These are phyloP conservation scores for Colletotrichum falcatum DNA, from an alignment of 2,329 filamentous ascomycete species.

Conservation along the genomic window DNA sequence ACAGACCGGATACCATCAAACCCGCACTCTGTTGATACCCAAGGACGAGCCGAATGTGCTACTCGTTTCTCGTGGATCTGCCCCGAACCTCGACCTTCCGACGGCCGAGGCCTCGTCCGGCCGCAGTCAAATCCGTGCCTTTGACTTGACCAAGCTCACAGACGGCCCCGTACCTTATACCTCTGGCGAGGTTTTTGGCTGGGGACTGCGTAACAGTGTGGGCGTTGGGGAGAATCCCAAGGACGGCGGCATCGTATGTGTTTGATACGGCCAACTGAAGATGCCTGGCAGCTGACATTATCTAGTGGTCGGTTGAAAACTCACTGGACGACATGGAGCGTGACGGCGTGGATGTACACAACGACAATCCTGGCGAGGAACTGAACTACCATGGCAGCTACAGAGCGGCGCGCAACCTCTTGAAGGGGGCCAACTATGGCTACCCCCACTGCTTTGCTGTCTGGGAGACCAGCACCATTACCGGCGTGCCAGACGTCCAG, in stretches of 20 bases:
- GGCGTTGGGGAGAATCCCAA: slow-evolving; percentile 72
- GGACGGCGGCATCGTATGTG: slow-evolving; percentile 58
- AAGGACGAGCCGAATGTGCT: slow-evolving; percentile 65
- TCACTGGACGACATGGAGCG: slow-evolving; percentile 74
- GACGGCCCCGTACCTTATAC: slow-evolving; percentile 57
- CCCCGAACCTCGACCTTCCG: slow-evolving; percentile 69
- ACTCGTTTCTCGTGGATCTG: slow-evolving; percentile 74
- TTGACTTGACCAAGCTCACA: slow-evolving; percentile 53
- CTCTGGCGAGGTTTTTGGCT: slow-evolving; percentile 67
- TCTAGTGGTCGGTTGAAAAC: slow-evolving; percentile 73
- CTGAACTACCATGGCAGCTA: slow-evolving; percentile 78
- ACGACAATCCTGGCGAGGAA: slow-evolving; percentile 79
- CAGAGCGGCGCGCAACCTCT: slow-evolving; percentile 48
- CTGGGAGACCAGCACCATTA: slow-evolving; percentile 64
- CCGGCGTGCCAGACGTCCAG: slow-evolving; percentile 54
- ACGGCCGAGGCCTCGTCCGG: slow-evolving; percentile 66
- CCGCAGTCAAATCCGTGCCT: slow-evolving; percentile 74
- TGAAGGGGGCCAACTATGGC: slow-evolving; percentile 47
- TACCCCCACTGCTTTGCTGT: slow-evolving; percentile 65
- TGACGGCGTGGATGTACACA: slow-evolving; percentile 68
- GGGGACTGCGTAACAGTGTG: slow-evolving; percentile 80
- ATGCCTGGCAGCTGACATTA: slow-evolving; percentile 1
- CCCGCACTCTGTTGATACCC: slow-evolving; percentile 75
- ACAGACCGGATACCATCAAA: slow-evolving; percentile 68
- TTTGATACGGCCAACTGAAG: no score